Percentiles rank a stretch among this genome's conserved stretches.
These are phyloP conservation scores for Eustoma russellianum DNA, from an alignment of 257 asterid species.

Conservation along the genomic window DNA sequence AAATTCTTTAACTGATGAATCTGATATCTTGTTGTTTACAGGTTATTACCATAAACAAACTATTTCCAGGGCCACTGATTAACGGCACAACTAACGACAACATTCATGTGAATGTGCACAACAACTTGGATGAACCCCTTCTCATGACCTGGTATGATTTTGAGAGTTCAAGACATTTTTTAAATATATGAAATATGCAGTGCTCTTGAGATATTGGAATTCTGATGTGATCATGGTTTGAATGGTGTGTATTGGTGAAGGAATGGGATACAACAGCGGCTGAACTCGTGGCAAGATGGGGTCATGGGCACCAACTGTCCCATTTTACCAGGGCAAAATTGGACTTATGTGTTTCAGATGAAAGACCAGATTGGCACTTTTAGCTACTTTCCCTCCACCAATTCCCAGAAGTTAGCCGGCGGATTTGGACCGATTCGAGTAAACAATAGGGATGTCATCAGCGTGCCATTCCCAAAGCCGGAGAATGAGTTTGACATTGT, in stretches of 20 bases:
- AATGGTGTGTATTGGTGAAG: conserved; percentile 13
- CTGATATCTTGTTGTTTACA: conserved; percentile 9
- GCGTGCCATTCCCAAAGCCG: conserved; percentile 48
- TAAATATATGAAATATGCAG: too few species aligned
- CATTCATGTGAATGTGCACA: conserved; percentile 48
- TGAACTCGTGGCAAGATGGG: conserved; percentile 75
- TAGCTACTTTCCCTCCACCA: conserved; percentile 51
- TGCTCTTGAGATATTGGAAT: too few species aligned
- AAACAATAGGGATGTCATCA: conserved; percentile 44
- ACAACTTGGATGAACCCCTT: conserved; percentile 56
- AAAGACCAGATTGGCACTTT: conserved; percentile 63
- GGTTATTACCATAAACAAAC: conserved; percentile 65
- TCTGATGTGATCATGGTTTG: background rate
- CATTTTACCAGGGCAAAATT: conserved; percentile 42
- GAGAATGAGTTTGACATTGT: conserved; percentile 67
- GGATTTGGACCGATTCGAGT: conserved; percentile 64
- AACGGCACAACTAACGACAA: conserved; percentile 55
- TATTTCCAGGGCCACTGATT: conserved; percentile 75
- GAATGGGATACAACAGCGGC: conserved; percentile 70
- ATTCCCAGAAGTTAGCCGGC: conserved; percentile 50
- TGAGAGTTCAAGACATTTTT: too few species aligned
- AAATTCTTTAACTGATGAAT: too few species aligned
- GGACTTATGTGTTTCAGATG: conserved; percentile 52
- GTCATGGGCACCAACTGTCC: conserved; percentile 70
- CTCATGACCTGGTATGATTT: conserved; percentile 5